These are phyloP conservation scores for Ilyonectria sp. DNA, from an alignment of 2,329 filamentous ascomycete species.

Conservation along the genomic window DNA sequence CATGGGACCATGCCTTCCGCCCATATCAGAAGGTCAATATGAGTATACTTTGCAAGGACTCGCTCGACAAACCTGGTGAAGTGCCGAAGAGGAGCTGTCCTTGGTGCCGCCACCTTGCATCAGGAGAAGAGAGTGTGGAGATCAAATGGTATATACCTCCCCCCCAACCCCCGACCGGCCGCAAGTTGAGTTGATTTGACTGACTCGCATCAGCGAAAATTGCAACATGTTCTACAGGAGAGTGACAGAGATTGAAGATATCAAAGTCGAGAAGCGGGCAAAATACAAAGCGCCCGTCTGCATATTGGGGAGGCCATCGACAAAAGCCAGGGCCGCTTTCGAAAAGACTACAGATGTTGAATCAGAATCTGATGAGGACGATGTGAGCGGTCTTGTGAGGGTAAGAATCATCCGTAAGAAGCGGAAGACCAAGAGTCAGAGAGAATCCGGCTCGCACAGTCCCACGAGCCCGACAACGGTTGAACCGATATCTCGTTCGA, in stretches of 20 bases:
- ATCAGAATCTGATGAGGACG: slow-evolving; percentile 6
- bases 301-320: neutral
- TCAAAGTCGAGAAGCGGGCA: neutral
- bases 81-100: neutral
- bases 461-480: neutral
- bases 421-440: neutral
- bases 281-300: neutral
- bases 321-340: neutral
- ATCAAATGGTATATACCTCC: neutral
- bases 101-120: slow-evolving; percentile 2
- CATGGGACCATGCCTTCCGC: slow-evolving; percentile 2
- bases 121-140: neutral
- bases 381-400: slow-evolving; percentile 5
- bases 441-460: neutral
- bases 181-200: neutral
- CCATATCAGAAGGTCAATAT: slow-evolving; percentile 9
- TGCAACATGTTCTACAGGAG: slow-evolving; percentile 7
- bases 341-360: neutral
- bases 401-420: neutral
- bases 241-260: slow-evolving; percentile 2
- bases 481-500: neutral
- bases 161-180: neutral
- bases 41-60: slow-evolving; percentile 11
- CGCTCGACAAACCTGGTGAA: too few species aligned
- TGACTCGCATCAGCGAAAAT: neutral